Percentiles rank a stretch among this genome's conserved stretches.
phyloP scores from a whole-genome alignment of 1,139 yeast species.

The Meyerozyma athensensis region DNA sequence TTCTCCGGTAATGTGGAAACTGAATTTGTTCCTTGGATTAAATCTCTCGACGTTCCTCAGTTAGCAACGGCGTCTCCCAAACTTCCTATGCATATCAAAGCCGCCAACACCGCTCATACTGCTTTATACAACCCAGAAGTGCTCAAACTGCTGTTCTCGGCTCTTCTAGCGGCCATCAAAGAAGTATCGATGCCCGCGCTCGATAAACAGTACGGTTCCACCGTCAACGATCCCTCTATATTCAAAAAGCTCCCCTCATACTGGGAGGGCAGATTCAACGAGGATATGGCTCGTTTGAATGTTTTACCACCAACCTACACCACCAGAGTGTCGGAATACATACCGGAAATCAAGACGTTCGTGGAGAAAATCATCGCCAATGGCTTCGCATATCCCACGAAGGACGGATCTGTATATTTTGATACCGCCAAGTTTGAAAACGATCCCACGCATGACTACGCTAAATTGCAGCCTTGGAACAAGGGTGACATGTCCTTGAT shows the following conservation, averaged over 20 bases:
- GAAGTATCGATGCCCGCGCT: slow-evolving; percentile 72
- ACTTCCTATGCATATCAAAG: slow-evolving; percentile 76
- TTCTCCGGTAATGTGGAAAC: slow-evolving; percentile 24
- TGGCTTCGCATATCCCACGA: slow-evolving; percentile 80
- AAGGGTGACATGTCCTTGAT: slow-evolving; percentile 82
- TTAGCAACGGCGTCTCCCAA: slow-evolving; percentile 64
- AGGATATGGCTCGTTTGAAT: slow-evolving; percentile 80
- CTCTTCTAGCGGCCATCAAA: slow-evolving; percentile 50
- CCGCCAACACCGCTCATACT: slow-evolving; percentile 51
- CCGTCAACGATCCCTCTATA: slow-evolving; percentile 78
- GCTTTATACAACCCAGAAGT: slow-evolving; percentile 29
- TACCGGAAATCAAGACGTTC: slow-evolving; percentile 83
- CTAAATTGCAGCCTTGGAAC: slow-evolving; percentile 98
- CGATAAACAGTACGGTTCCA: slow-evolving; percentile 67
- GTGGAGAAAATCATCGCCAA: slow-evolving; percentile 69
- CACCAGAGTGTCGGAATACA: slow-evolving; percentile 94
- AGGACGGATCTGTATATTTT: slow-evolving; percentile 91
- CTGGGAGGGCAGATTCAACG: slow-evolving; percentile 84
- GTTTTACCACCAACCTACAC: slow-evolving; percentile 82
- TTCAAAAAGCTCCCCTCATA: slow-evolving; percentile 79
- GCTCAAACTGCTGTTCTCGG: neutral
- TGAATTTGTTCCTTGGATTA: slow-evolving; percentile 51
- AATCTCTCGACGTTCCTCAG: slow-evolving; percentile 42
- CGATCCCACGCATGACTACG: slow-evolving; percentile 71
- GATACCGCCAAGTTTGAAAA: slow-evolving; percentile 80